These are phyloP conservation scores for Coemansia sp. DNA, from an alignment of 192 early-diverging fungal species.

Conservation along the genomic window DNA sequence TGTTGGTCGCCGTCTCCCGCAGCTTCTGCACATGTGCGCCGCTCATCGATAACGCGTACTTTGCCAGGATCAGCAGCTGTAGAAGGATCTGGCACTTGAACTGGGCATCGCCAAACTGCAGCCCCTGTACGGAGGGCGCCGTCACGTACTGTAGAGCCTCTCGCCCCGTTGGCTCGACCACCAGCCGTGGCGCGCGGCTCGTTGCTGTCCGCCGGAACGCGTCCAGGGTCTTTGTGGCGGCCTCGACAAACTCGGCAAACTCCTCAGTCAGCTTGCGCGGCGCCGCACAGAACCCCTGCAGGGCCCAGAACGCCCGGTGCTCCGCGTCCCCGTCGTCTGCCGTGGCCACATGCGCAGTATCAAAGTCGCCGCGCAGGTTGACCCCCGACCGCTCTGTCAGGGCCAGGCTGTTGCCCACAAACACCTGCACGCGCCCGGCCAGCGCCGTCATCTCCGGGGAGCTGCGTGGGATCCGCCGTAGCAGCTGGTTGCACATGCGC, in stretches of 20 bases:
- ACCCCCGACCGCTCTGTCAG: slow-evolving; percentile 86
- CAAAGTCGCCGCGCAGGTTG: slow-evolving; percentile 85
- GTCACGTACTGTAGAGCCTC: slow-evolving; percentile 31
- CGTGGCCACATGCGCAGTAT: slow-evolving; percentile 33
- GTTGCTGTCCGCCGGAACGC: slow-evolving; percentile 30
- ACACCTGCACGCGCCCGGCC: slow-evolving; percentile 83
- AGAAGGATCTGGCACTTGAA: slow-evolving; percentile 83
- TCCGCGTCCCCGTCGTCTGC: slow-evolving; percentile 14
- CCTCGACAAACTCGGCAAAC: slow-evolving; percentile 7
- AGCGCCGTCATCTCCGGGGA: slow-evolving; percentile 72
- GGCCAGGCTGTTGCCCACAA: slow-evolving; percentile 78
- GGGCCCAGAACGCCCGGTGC: slow-evolving; percentile 73
- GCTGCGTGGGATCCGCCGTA: slow-evolving; percentile 80
- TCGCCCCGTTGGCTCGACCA: slow-evolving; percentile 10
- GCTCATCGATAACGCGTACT: slow-evolving; percentile 61
- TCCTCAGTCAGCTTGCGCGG: slow-evolving; percentile 50
- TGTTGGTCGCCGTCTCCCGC: slow-evolving; percentile 52
- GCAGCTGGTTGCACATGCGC: slow-evolving; percentile 80
- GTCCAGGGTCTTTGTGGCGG: slow-evolving; percentile 19
- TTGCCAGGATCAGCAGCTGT: slow-evolving; percentile 81
- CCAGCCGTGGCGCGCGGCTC: slow-evolving; percentile 2
- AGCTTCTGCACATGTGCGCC: slow-evolving; percentile 44
- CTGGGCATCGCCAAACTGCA: slow-evolving; percentile 69
- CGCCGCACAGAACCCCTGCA: slow-evolving; percentile 70
- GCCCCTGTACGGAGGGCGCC: slow-evolving; percentile 20